Evolutionary conservation across 78 protist genomes (phyloP).

Genomic region (Planoprotostelium fungivorum): DNA sequence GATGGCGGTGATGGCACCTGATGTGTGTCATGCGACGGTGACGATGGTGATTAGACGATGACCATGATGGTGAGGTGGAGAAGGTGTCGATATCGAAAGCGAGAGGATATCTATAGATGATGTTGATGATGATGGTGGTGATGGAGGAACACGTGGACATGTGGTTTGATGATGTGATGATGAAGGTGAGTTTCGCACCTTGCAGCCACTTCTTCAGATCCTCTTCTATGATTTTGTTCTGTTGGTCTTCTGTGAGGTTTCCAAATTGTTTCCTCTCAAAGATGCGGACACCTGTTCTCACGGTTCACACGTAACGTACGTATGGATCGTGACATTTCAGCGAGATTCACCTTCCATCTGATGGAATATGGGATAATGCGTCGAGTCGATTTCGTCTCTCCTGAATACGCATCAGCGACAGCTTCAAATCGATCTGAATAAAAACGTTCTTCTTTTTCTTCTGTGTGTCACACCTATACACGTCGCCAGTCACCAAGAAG

Average conservation of each 20-base stretch:
- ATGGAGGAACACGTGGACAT: no score
- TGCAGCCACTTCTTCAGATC: conserved; percentile 46
- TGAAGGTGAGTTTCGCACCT: background rate
- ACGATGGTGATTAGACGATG: background rate
- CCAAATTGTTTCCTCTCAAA: conserved; percentile 4
- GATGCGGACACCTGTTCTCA: background rate
- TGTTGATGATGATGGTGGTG: background rate
- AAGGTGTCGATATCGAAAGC: background rate
- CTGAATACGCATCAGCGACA: conserved; percentile 18
- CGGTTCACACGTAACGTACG: background rate
- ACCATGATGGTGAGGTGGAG: background rate
- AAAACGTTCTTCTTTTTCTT: no score
- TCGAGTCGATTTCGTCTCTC: conserved; percentile 80
- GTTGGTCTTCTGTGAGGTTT: background rate
- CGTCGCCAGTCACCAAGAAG: conserved; percentile 83
- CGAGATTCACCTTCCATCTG: conserved; percentile 74
- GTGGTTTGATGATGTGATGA: background rate
- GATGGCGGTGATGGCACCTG: conserved; percentile 9
- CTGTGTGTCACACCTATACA: conserved; percentile 24
- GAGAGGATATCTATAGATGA: background rate
- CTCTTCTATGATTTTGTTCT: conserved; percentile 10
- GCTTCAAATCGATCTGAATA: background rate
- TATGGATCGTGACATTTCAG: background rate
- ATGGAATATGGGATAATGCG: conserved; percentile 88
- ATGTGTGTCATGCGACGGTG: background rate